Evolutionary conservation across 805 yeast genomes (phyloP), one percentile per base, ranked within the genome.

Genomic region (Pichia cabralensis): DNA sequence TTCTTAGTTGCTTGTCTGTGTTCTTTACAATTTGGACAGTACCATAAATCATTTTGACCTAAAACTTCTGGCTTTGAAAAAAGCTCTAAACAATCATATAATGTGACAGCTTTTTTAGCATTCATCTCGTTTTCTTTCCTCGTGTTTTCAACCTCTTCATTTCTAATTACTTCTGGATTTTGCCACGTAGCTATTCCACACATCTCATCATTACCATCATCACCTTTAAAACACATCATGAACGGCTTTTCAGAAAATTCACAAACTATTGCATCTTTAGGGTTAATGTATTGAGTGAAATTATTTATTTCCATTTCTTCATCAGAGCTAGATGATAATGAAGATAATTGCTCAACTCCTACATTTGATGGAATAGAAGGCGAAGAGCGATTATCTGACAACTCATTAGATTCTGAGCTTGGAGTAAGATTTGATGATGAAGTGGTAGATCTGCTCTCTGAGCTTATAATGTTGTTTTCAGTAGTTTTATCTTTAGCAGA

Each of bases 31-130:
- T 64, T 60, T 1, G 96, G 94, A 55, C 98, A 89, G 48, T 78
- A 88, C 97, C 97, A 89, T 22, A 85, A 64, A 56, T 89, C 97
- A 35, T 84, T 79, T 32, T 83, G 80, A 11, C 96, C 84, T 29
- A 89, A 64, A 3, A 86, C 74, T 53, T 89, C 98, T 1, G 94
- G 79, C 32, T 73, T 70, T 14, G 94, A 74, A 49, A 89, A 89
- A 39, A 74, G 52, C 15, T 69, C 67, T 30, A 89, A 53, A 51
- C 97, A 89, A 46, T 82, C 89, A 42, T 74, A 71, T 14, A 89
- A 64, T 0, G 81, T 62, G 15, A 79, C 69, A 22, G 64, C 62
- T 36, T 64, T 55, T 31, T 58, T 58, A 4, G 48, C 42, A 32
- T 45, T 44, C 29, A 49, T 47, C 15, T 48, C 44, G 8, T 46